Evolutionary conservation across 371 early-diverging fungal genomes (phyloP).

Genomic region (Syncephalastrum contaminatum): DNA sequence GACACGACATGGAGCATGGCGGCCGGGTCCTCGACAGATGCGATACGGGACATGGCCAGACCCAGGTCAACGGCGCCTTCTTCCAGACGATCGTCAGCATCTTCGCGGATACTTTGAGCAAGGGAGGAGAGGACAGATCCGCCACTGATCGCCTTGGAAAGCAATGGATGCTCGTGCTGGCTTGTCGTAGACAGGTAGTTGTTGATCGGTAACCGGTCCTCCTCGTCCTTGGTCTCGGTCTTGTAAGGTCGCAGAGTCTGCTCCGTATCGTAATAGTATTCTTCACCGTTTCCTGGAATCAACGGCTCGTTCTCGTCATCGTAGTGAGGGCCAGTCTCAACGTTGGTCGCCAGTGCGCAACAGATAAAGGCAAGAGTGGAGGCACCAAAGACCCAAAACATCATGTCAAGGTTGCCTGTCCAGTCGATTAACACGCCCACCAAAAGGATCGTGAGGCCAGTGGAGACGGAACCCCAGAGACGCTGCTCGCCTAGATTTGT

Average conservation of each 20-base stretch:
- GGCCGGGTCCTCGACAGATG: conserved; percentile 34
- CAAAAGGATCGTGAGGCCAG: conserved; percentile 34
- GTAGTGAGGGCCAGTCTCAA: background rate
- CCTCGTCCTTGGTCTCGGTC: conserved; percentile 8
- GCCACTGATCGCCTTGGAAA: conserved; percentile 24
- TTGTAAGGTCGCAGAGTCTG: background rate
- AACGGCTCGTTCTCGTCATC: no score
- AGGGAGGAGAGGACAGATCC: conserved; percentile 16
- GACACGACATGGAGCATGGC: background rate
- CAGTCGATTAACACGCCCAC: conserved; percentile 35
- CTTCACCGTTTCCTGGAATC: background rate
- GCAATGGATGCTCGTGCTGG: background rate
- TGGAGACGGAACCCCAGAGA: conserved; percentile 43
- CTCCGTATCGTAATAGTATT: background rate
- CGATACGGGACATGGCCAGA: conserved; percentile 32
- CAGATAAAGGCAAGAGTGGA: conserved; percentile 25
- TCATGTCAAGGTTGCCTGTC: conserved; percentile 25
- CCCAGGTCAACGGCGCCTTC: conserved; percentile 24
- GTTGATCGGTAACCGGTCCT: background rate
- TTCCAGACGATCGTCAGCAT: conserved; percentile 35
- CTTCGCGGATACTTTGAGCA: conserved; percentile 24
- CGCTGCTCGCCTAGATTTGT: conserved; percentile 35
- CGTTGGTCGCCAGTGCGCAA: conserved; percentile 12
- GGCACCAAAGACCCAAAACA: conserved; percentile 35
- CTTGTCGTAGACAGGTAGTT: background rate